phyloP scores from a whole-genome alignment of 305 asterid genomes.

The Plantago lanceolata region DNA sequence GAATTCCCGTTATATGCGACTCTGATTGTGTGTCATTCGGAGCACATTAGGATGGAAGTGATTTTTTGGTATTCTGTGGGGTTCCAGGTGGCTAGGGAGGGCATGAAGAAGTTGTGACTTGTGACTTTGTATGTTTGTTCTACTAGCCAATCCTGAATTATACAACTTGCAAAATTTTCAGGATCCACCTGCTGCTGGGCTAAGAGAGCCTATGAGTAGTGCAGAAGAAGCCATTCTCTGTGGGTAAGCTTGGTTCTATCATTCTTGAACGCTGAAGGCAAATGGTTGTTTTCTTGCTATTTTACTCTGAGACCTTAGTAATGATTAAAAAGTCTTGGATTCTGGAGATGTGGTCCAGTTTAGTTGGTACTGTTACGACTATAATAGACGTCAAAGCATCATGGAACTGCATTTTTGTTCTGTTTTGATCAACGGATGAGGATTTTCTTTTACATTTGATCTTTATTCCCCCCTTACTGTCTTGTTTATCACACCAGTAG shows the following conservation, averaged over 20 bases:
- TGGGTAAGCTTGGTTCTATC: constrained; percentile 39
- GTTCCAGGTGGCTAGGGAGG: constrained; percentile 22
- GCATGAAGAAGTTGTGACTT: constrained; percentile 23
- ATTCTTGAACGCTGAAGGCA: constrained; percentile 9
- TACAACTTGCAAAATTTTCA: constrained; percentile 45
- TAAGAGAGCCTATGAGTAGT: constrained; percentile 22
- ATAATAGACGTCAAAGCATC: too few relatives aligned
- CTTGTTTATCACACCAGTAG: too few relatives aligned
- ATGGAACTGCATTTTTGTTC: too few relatives aligned
- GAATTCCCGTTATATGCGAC: constrained; percentile 15
- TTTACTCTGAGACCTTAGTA: constrained; percentile 7
- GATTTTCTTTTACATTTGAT: too few relatives aligned
- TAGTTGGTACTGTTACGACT: too few relatives aligned
- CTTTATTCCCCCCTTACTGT: too few relatives aligned
- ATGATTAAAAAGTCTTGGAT: constrained; percentile 6
- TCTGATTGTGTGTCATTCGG: constrained; percentile 2
- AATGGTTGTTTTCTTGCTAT: constrained; percentile 15
- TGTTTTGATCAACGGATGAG: too few relatives aligned
- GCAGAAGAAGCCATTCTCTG: constrained; percentile 30
- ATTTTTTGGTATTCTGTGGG: constrained; percentile 14
- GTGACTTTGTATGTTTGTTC: constrained; percentile 22
- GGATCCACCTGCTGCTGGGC: constrained; percentile 47
- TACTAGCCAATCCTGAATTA: constrained; percentile 32
- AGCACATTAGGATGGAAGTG: constrained; percentile 10
- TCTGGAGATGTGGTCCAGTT: constrained; percentile 1